Evolutionary conservation across 1,139 yeast genomes (phyloP).

Genomic region (Blastobotrys persicus): DNA sequence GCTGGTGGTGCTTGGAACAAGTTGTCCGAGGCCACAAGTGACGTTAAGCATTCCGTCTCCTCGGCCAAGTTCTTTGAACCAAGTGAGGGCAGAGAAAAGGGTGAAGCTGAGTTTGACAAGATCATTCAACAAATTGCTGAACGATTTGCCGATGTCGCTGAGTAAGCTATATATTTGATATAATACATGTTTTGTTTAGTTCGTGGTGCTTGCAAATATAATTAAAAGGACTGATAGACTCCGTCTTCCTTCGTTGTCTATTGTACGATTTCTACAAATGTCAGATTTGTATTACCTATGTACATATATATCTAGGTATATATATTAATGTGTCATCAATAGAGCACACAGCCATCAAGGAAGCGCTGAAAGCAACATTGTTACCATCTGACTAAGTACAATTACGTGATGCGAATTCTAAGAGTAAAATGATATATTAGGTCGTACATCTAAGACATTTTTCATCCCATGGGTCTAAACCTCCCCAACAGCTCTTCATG

Average conservation of each 20-base stretch:
- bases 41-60: conserved; percentile 89
- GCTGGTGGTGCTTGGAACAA: conserved; percentile 95
- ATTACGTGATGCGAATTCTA: background rate
- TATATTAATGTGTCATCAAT: no score
- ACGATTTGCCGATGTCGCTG: conserved; percentile 93
- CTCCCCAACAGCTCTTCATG: background rate
- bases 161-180: conserved; percentile 43
- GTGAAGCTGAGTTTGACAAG: conserved; percentile 70
- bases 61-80: conserved; percentile 97
- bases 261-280: no score
- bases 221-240: no score
- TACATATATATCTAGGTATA: no score
- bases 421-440: background rate
- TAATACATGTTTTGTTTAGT: background rate
- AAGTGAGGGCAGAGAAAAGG: conserved; percentile 78
- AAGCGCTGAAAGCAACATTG: no score
- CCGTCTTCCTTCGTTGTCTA: no score
- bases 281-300: no score
- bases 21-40: conserved; percentile 81
- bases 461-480: background rate
- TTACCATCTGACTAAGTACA: background rate
- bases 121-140: conserved; percentile 76
- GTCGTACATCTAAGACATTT: background rate
- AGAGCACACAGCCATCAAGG: no score
- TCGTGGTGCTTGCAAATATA: no score